A percentile compares a stretch with the other conserved stretches of the same genome.
phyloP scores from a whole-genome alignment of 257 asterid genomes.

The Paulownia fortunei region DNA sequence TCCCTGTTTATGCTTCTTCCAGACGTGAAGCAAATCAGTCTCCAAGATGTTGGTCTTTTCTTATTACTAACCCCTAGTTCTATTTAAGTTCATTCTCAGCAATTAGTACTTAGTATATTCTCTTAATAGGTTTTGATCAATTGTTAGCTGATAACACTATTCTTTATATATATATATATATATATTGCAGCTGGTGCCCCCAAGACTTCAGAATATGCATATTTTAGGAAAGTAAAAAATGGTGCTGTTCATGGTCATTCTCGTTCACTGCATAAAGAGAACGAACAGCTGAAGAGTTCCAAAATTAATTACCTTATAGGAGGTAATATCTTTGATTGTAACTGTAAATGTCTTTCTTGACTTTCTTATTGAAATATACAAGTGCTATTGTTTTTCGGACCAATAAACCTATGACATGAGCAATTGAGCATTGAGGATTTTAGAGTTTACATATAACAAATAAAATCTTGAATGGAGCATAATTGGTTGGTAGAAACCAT shows the following conservation, averaged over 20 bases:
- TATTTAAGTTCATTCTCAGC: slow-evolving; percentile 7
- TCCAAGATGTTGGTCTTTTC: slow-evolving; percentile 46
- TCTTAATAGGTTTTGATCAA: neutral
- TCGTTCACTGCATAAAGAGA: slow-evolving; percentile 38
- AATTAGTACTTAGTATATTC: slow-evolving; percentile 15
- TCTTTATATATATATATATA: neutral
- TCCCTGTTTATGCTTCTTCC: slow-evolving; percentile 36
- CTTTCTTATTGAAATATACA: neutral
- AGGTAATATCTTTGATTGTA: slow-evolving; percentile 43
- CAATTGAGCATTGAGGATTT: neutral
- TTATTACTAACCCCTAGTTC: slow-evolving; percentile 17
- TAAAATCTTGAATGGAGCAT: slow-evolving; percentile 7
- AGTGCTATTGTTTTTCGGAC: neutral
- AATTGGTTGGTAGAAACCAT: neutral
- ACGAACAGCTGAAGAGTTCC: slow-evolving; percentile 32
- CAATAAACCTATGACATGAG: neutral
- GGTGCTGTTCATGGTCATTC: slow-evolving; percentile 34
- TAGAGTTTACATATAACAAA: neutral
- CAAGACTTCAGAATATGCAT: slow-evolving; percentile 85
- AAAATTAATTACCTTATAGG: slow-evolving; percentile 27
- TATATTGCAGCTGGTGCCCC: slow-evolving; percentile 64
- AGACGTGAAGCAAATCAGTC: slow-evolving; percentile 40
- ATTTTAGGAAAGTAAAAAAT: slow-evolving; percentile 66
- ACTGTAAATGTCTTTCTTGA: neutral
- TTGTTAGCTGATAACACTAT: slow-evolving; percentile 1